Percentiles rank a stretch among this genome's conserved stretches.
These are phyloP conservation scores for Chaetomiaceae sp. DNA, from an alignment of 2,329 filamentous ascomycete species.

Conservation along the genomic window DNA sequence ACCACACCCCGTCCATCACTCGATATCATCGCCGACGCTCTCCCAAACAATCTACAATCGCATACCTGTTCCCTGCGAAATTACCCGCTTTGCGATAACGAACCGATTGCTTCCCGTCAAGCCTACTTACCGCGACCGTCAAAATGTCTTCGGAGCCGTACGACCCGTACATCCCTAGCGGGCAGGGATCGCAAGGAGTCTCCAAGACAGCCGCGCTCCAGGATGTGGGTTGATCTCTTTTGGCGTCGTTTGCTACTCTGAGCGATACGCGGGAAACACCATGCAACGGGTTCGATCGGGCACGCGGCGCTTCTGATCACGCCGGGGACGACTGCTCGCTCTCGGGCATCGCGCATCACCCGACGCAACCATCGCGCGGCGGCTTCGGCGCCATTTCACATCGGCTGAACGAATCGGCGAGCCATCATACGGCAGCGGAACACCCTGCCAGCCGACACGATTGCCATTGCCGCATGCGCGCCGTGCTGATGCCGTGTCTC, in stretches of 20 bases:
- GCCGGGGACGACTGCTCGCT: not conserved
- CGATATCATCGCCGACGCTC: constrained; percentile 8
- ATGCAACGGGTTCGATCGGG: not conserved
- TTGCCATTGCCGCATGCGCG: too few relatives aligned
- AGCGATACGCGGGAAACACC: too few relatives aligned
- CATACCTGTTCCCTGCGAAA: too few relatives aligned
- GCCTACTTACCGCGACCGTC: not conserved
- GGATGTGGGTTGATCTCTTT: constrained; percentile 61
- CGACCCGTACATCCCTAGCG: constrained; percentile 82
- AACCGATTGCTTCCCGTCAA: not conserved
- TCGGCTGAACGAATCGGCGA: too few relatives aligned
- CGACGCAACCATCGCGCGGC: not conserved
- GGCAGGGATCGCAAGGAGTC: constrained; percentile 41
- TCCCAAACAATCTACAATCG: not conserved
- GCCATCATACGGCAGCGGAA: too few relatives aligned
- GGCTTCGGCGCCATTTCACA: not conserved
- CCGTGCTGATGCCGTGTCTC: too few relatives aligned
- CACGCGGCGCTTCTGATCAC: not conserved
- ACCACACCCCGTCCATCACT: constrained; percentile 6
- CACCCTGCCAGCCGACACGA: too few relatives aligned
- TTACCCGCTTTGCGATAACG: not conserved
- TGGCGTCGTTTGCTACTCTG: too few relatives aligned
- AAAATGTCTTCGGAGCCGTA: constrained; percentile 61
- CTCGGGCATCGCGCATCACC: not conserved
- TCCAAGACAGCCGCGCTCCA: constrained; percentile 62